phyloP scores from a whole-genome alignment of 179 eudicot species.

The Spergularia azorica region DNA sequence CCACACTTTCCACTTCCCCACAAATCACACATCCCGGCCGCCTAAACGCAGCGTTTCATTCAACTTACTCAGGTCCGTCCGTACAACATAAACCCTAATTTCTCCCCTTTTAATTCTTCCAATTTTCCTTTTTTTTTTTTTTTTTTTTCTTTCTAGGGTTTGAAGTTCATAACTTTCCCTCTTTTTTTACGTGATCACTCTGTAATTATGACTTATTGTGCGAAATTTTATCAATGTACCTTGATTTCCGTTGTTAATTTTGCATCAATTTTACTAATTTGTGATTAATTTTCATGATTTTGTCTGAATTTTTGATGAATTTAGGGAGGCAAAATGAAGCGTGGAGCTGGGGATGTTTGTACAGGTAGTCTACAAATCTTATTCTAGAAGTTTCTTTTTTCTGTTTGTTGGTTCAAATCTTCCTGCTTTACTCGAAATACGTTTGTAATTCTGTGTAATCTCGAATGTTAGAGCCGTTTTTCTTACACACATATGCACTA shows the following conservation, averaged over 20 bases:
- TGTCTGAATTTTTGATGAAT: not conserved
- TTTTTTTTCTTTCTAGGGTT: slow-evolving; percentile 19
- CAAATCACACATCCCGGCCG: not conserved
- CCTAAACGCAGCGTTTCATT: slow-evolving; percentile 18
- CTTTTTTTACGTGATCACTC: not conserved
- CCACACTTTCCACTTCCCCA: not conserved
- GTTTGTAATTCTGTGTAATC: no score
- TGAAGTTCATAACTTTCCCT: not conserved
- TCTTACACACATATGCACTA: no score
- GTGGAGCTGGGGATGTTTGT: slow-evolving; percentile 13
- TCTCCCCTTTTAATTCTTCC: not conserved
- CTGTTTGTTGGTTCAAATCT: no score
- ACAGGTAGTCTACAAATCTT: not conserved
- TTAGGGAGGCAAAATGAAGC: slow-evolving; percentile 2
- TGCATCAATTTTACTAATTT: not conserved
- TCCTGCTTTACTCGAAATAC: no score
- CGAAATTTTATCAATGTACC: not conserved
- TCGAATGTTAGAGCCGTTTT: no score
- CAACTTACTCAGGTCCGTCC: not conserved
- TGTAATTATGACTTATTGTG: not conserved
- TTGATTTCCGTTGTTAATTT: not conserved
- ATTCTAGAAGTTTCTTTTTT: not conserved
- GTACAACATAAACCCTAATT: slow-evolving; percentile 13
- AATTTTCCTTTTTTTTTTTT: slow-evolving; percentile 2
- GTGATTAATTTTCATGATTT: not conserved